A percentile compares a stretch with the other conserved stretches of the same genome.
Conservation (phyloP, 2,329 filamentous ascomycete genomes). For the Fonsecaea erecta region DNA sequence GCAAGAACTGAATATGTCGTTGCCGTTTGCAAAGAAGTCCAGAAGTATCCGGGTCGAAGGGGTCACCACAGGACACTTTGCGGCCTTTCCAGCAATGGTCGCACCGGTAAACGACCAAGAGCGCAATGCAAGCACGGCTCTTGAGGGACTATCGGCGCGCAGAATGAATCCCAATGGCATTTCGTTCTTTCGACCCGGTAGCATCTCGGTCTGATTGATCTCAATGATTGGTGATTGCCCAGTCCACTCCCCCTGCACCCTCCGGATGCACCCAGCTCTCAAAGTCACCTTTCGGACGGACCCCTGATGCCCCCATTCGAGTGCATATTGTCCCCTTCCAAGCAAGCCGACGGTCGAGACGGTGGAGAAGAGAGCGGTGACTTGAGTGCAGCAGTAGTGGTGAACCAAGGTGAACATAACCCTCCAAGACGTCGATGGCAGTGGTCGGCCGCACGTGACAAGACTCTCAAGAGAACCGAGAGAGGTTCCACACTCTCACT, state of each 20-base stretch:
- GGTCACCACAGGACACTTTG: neutral
- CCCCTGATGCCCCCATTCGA: neutral
- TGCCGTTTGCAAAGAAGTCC: neutral
- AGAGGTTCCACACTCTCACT: neutral
- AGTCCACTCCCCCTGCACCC: neutral
- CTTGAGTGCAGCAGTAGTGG: neutral
- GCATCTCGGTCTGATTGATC: neutral
- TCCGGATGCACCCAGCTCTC: neutral
- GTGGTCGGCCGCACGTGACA: neutral
- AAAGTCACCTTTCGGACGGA: neutral
- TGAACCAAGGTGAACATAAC: neutral
- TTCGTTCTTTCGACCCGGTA: neutral
- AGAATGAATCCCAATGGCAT: neutral
- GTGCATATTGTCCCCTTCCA: neutral
- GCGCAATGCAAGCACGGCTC: neutral
- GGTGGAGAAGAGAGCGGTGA: neutral
- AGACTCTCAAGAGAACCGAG: neutral
- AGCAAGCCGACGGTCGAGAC: neutral
- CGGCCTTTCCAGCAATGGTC: neutral
- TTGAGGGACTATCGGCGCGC: neutral
- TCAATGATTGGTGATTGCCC: neutral
- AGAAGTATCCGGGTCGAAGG: neutral
- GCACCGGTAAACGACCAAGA: neutral
- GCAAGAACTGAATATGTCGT: neutral
- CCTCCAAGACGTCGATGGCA: neutral